Base-by-base conservation (phyloP, 306 rosid species). In the Bauhinia variegata region DNA sequence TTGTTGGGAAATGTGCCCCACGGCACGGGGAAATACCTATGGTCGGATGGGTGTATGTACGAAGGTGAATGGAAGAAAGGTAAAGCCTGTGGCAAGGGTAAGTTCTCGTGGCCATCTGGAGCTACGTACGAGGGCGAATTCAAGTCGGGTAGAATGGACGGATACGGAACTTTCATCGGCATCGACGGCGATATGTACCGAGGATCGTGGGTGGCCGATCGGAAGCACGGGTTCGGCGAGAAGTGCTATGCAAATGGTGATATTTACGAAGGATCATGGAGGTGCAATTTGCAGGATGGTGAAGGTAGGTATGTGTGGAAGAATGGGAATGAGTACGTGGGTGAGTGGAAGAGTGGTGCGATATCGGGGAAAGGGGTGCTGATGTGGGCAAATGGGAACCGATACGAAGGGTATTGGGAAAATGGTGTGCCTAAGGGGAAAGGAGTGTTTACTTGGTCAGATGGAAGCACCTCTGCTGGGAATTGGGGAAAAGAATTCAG, bases 41-140 rank as follows among this genome's bases (percentile, higher is more conserved):
- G 87, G 87, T 73, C 78, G 0, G 82, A 83, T 43, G 87, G 87
- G 3, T 83, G 87, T 70, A 79, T 79, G 78, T 83, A 79, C 60
- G 75, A 79, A 54, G 84, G 87, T 0, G 87, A 79, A 10, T 79
- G 87, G 87, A 65, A 63, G 51, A 62, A 50, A 16, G 87, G 84
- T 0, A 83, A 79, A 8, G 75, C 82, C 7, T 60, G 63, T 14
- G 84, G 84, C 1, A 79, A 61, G 14, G 87, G 87, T 0, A 63
- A 51, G 48, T 73, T 83, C 63, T 79, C 80, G 0, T 83, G 84
- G 87, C 87, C 87, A 0, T 83, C 87, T 1, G 82, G 87, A 4
- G 84, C 80, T 0, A 76, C 84, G 48, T 76, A 76, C 60, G 82
- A 83, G 31, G 80, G 87, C 2, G 82, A 83, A 16, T 79, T 83